Base-by-base conservation (phyloP, 1,284 basidiomycete species). In the Ustilago shanxiensis region DNA sequence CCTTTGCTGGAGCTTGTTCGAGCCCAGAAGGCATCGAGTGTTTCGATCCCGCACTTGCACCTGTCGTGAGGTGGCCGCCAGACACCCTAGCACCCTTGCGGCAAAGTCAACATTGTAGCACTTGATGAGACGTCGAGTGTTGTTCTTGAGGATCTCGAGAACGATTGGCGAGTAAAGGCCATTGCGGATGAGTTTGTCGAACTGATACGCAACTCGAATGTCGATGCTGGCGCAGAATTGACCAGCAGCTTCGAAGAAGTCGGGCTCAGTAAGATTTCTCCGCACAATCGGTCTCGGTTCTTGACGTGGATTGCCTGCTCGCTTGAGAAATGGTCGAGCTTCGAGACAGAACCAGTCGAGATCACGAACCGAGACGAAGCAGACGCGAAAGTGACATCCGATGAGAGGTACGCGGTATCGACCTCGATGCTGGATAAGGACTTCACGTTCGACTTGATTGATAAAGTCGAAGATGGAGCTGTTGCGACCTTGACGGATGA, bases 271-370 rank as follows among this genome's bases (percentile, higher is more conserved):
- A 9, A 73, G 50, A 24, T 68, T 73, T 22, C 61, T 52, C 2
- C 61, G 37, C 1, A 68, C 71, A 24, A 68, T 50, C 0, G 28
- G 28, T 2, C 71, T 47, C 0, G 66, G 64, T 4, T 24, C 29
- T 20, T 54, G n/a, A 13, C 57, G 35, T 3, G 65, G 66, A n/a
- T 59, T 59, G 26, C 71, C 71, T 1, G 71, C 71, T 10, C 71
- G 31, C 29, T 60, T 61, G 33, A 73, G 57, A n/a, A 73, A 62
- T 0, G 60, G 61, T 1, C 60, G 16, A 9, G 57, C 71, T n/a
- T 68, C 66, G 22, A 64, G 31, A 45, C 66, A 63, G 58, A 73
- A 68, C 39, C 54, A 68, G 39, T 73, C 71, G 28, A 73, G 60
- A 31, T 73, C 66, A 5, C 53, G 55, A 6, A 22, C 18, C 2